phyloP scores from a whole-genome alignment of 2,329 filamentous ascomycete genomes.

The Leptographium radiaticola region DNA sequence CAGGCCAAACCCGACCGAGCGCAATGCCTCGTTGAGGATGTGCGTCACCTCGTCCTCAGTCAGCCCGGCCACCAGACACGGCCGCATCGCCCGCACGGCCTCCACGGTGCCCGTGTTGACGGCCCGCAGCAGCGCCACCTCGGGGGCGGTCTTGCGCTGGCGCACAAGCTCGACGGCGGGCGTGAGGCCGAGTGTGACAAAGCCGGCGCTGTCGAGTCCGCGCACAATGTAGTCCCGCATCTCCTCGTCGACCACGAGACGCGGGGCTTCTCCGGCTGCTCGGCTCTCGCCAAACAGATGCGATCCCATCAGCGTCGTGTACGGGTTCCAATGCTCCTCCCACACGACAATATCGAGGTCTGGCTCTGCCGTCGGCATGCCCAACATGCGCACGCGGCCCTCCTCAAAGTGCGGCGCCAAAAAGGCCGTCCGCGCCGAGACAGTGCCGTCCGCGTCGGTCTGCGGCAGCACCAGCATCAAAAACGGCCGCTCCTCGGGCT shows the following conservation, averaged over 20 bases:
- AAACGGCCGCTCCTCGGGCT: conserved; percentile 51
- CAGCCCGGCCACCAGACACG: conserved; percentile 40
- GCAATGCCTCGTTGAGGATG: conserved; percentile 41
- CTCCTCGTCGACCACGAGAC: conserved; percentile 53
- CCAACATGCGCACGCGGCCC: conserved; percentile 42
- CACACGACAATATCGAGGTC: conserved; percentile 42
- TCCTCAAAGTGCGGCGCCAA: conserved; percentile 48
- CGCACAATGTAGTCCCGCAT: conserved; percentile 50
- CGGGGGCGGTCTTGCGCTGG: conserved; percentile 37
- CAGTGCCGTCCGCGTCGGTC: conserved; percentile 21
- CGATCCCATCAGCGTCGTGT: conserved; percentile 36
- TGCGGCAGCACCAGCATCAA: conserved; percentile 45
- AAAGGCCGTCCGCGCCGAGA: conserved; percentile 43
- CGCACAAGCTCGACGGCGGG: conserved; percentile 43
- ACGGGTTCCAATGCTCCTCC: conserved; percentile 55
- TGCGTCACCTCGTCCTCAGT: conserved; percentile 44
- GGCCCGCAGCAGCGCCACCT: conserved; percentile 41
- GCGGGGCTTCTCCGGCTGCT: conserved; percentile 11
- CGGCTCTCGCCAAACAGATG: conserved; percentile 20
- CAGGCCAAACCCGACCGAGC: conserved; percentile 37
- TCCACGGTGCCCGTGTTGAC: conserved; percentile 38
- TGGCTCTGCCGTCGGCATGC: conserved; percentile 36
- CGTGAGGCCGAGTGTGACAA: conserved; percentile 40
- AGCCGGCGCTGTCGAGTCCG: conserved; percentile 38
- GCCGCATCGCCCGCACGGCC: conserved; percentile 40